A percentile compares a stretch with the other conserved stretches of the same genome.
These are phyloP conservation scores for Neotropicomus parvogracilis DNA, from an alignment of 1,284 basidiomycete genomes.

Conservation along the genomic window DNA sequence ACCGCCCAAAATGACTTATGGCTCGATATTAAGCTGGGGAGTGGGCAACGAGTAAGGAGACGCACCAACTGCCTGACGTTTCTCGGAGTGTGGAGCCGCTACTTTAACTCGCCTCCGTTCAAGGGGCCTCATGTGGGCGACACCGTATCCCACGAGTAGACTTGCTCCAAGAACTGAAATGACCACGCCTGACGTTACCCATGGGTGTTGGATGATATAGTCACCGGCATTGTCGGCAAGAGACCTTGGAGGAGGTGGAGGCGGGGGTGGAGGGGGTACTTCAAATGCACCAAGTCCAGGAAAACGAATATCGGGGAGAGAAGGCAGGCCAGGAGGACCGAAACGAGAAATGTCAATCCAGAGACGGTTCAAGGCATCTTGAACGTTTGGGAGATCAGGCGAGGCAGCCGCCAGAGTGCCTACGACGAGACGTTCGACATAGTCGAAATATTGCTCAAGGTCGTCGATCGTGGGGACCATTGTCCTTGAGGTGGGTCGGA, in stretches of 20 bases:
- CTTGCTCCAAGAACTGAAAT: conserved; percentile 56
- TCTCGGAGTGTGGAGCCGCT: conserved; percentile 39
- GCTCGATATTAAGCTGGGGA: conserved; percentile 13
- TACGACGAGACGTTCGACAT: conserved; percentile 61
- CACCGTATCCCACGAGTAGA: conserved; percentile 54
- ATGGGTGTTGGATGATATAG: conserved; percentile 58
- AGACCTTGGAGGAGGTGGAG: conserved; percentile 53
- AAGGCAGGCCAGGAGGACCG: conserved; percentile 61
- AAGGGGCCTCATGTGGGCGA: conserved; percentile 27
- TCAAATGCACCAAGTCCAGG: conserved; percentile 70
- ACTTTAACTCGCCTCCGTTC: conserved; percentile 36
- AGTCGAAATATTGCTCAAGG: conserved; percentile 66
- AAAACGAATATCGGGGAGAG: conserved; percentile 58
- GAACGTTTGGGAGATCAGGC: conserved; percentile 58
- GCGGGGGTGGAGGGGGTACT: conserved; percentile 59
- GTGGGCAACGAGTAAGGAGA: conserved; percentile 14
- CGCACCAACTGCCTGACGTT: conserved; percentile 69
- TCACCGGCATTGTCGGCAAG: conserved; percentile 44
- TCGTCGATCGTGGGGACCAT: conserved; percentile 54
- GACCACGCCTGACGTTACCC: conserved; percentile 50
- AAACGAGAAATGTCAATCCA: conserved; percentile 77
- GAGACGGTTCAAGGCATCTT: conserved; percentile 62
- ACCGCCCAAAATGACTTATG: conserved; percentile 76
- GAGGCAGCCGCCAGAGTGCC: conserved; percentile 56
- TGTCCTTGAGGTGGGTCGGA: conserved; percentile 1